Evolutionary conservation across 306 rosid species (phyloP).

Genomic region (Castanospermum australe): DNA sequence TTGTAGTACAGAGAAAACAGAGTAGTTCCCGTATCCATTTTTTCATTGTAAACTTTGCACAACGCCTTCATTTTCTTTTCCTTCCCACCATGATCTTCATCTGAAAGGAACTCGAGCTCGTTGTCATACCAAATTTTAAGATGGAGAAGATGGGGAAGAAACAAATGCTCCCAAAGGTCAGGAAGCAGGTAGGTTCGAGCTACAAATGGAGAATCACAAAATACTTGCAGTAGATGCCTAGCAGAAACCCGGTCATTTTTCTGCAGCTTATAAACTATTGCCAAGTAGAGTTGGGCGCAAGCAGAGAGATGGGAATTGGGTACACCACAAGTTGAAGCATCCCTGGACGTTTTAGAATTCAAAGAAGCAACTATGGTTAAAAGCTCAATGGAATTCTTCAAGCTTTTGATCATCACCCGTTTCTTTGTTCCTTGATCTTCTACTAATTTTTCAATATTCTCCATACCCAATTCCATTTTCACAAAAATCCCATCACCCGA

Average conservation of each 20-base stretch:
- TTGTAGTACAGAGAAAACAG: constrained; percentile 74
- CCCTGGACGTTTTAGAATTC: constrained; percentile 39
- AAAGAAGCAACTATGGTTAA: constrained; percentile 46
- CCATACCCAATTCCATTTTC: constrained; percentile 54
- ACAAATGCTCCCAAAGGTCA: constrained; percentile 92
- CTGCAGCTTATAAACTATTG: constrained; percentile 63
- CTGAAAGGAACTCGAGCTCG: constrained; percentile 57
- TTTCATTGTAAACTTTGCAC: constrained; percentile 58
- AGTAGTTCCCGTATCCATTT: constrained; percentile 68
- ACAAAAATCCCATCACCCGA: constrained; percentile 35
- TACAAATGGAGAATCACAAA: constrained; percentile 63
- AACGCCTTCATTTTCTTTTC: constrained; percentile 54
- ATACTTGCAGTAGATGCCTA: constrained; percentile 68
- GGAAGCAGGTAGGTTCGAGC: constrained; percentile 66
- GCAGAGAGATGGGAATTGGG: constrained; percentile 58
- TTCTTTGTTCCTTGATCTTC: constrained; percentile 40
- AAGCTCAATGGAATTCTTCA: constrained; percentile 48
- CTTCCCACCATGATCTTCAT: constrained; percentile 32
- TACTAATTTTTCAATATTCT: constrained; percentile 53
- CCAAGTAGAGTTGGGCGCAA: constrained; percentile 72
- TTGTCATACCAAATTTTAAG: constrained; percentile 68
- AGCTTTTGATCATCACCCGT: constrained; percentile 38
- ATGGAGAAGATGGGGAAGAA: constrained; percentile 91
- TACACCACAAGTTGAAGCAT: constrained; percentile 35
- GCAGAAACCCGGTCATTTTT: constrained; percentile 61